Evolutionary conservation across 129 eudicot species (phyloP).

Genomic region (Kitagawia praeruptora): DNA sequence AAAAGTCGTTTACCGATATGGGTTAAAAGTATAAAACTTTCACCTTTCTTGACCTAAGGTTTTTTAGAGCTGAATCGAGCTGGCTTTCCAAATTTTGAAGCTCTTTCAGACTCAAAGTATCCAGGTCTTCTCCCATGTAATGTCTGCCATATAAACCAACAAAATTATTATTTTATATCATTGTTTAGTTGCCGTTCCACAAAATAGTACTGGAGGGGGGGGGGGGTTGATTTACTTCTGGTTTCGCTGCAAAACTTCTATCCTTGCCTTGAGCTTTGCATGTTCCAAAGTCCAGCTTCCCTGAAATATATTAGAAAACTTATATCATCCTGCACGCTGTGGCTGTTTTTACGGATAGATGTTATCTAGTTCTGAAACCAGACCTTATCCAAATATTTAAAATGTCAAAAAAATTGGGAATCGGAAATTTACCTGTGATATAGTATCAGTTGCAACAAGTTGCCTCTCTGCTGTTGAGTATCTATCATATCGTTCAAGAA

Average conservation of each 20-base stretch:
- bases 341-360: no score
- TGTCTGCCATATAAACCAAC: conserved; percentile 32
- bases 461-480: conserved; percentile 59
- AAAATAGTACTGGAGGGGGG: background rate
- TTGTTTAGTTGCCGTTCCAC: background rate
- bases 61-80: conserved; percentile 62
- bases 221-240: conserved; percentile 32
- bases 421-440: conserved; percentile 32
- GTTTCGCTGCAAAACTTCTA: conserved; percentile 60
- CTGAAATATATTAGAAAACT: conserved; percentile 16
- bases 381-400: background rate
- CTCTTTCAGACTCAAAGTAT: conserved; percentile 56
- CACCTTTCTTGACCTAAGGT: conserved; percentile 69
- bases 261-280: conserved; percentile 66
- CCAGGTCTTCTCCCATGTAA: conserved; percentile 75
- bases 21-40: background rate
- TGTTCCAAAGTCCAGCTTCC: conserved; percentile 63
- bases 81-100: conserved; percentile 79
- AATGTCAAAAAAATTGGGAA: background rate
- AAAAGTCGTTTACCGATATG: background rate
- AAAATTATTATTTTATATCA: background rate
- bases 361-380: background rate
- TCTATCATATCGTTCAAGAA: conserved; percentile 73
- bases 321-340: background rate
- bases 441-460: conserved; percentile 33